Conservation (phyloP, 805 yeast species). For the Zygosaccharomyces kombuchaensis region DNA sequence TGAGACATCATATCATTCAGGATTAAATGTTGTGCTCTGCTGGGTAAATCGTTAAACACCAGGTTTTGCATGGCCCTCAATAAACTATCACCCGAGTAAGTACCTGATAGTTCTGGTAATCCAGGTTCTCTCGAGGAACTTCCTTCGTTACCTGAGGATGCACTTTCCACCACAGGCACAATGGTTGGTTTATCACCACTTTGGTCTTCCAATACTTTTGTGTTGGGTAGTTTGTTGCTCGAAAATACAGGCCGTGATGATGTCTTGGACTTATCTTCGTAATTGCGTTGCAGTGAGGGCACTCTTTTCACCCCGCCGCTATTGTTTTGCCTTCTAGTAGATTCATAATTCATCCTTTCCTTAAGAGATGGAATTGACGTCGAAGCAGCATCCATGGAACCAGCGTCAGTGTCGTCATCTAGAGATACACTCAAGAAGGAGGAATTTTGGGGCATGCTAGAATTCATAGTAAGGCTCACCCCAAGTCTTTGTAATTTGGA, state of each 20-base stretch:
- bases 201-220: constrained; percentile 63
- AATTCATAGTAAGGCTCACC: constrained; percentile 71
- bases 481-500: constrained; percentile 74
- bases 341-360: constrained; percentile 13
- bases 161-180: constrained; percentile 44
- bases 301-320: constrained; percentile 1
- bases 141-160: constrained; percentile 6
- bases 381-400: constrained; percentile 15
- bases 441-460: constrained; percentile 44
- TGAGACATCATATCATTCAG: constrained; percentile 78
- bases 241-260: constrained; percentile 52
- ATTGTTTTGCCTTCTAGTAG: constrained; percentile 11
- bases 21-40: constrained; percentile 83
- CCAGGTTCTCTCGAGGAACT: constrained; percentile 14
- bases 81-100: constrained; percentile 34
- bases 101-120: constrained; percentile 31
- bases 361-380: constrained; percentile 14
- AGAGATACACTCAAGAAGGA: constrained; percentile 31
- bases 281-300: constrained; percentile 3
- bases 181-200: constrained; percentile 65
- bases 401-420: constrained; percentile 30
- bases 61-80: constrained; percentile 36
- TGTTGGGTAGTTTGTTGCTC: constrained; percentile 66
- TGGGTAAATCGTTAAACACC: constrained; percentile 84
- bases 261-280: constrained; percentile 8